phyloP scores from a whole-genome alignment of 495 filamentous ascomycete species.

The Aspergillus indologenus region DNA sequence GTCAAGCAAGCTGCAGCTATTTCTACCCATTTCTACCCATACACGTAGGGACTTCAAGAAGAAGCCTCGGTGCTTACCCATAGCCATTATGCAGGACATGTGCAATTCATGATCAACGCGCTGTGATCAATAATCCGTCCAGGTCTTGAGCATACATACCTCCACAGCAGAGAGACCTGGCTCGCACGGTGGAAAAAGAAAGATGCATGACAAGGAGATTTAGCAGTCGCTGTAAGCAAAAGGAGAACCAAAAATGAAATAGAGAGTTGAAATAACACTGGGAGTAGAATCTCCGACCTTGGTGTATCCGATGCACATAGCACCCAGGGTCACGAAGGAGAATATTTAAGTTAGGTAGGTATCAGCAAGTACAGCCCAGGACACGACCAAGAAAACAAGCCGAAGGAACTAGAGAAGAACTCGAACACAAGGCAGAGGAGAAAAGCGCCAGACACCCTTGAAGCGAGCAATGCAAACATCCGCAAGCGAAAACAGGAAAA shows the following conservation, averaged over 20 bases:
- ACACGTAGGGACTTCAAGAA: too few species aligned
- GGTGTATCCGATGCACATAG: constrained; percentile 32
- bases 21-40: too few species aligned
- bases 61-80: too few species aligned
- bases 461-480: constrained; percentile 36
- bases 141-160: neutral
- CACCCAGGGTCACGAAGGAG: constrained; percentile 19
- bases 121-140: neutral
- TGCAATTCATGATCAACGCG: neutral
- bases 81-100: neutral
- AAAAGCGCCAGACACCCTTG: constrained; percentile 41
- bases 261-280: constrained; percentile 25
- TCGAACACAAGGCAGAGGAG: constrained; percentile 18
- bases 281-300: constrained; percentile 21
- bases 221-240: constrained; percentile 25
- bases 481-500: constrained; percentile 38
- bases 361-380: constrained; percentile 35
- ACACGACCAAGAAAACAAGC: constrained; percentile 27
- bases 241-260: constrained; percentile 8
- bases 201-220: constrained; percentile 1
- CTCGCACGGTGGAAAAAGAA: neutral
- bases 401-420: constrained; percentile 22
- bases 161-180: too few species aligned
- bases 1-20: too few species aligned
- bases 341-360: constrained; percentile 35